Evolutionary conservation across 176 grass and related monocot genomes (phyloP).

Genomic region (Pontederia crassipes): DNA sequence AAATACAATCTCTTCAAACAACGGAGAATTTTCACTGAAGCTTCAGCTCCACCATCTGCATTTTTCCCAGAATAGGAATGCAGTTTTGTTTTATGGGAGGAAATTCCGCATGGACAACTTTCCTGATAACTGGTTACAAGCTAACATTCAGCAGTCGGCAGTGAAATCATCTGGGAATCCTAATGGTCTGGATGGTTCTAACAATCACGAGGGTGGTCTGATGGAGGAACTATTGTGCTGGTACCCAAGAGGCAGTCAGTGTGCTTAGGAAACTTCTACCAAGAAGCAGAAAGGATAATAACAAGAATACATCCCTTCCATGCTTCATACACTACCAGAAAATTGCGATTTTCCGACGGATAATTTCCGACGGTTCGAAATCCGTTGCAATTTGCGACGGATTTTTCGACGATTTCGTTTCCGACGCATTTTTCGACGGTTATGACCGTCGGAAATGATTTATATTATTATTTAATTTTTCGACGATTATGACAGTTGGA

Average conservation of each 20-base stretch:
- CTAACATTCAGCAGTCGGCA: neutral
- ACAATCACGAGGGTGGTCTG: neutral
- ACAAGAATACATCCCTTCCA: neutral
- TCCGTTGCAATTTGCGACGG: too few species aligned
- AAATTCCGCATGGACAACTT: neutral
- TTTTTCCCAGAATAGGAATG: neutral
- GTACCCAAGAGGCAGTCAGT: neutral
- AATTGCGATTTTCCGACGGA: too few species aligned
- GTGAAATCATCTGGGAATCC: neutral
- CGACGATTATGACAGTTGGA: too few species aligned
- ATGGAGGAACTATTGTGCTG: neutral
- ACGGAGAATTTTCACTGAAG: conserved; percentile 5
- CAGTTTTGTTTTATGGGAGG: neutral
- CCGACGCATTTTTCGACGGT: too few species aligned
- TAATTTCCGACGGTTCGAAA: too few species aligned
- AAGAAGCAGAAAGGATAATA: neutral
- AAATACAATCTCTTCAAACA: neutral
- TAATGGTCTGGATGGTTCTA: neutral
- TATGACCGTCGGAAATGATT: too few species aligned
- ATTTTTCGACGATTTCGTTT: too few species aligned
- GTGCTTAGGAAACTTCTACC: conserved; percentile 1
- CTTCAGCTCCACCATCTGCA: neutral
- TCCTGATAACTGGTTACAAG: neutral
- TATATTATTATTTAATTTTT: too few species aligned
- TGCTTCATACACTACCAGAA: too few species aligned